Evolutionary conservation across 108 stramenopile genomes (phyloP), one percentile per base, ranked within the genome.

Genomic region (Mayamaea pseudoterrestris): DNA sequence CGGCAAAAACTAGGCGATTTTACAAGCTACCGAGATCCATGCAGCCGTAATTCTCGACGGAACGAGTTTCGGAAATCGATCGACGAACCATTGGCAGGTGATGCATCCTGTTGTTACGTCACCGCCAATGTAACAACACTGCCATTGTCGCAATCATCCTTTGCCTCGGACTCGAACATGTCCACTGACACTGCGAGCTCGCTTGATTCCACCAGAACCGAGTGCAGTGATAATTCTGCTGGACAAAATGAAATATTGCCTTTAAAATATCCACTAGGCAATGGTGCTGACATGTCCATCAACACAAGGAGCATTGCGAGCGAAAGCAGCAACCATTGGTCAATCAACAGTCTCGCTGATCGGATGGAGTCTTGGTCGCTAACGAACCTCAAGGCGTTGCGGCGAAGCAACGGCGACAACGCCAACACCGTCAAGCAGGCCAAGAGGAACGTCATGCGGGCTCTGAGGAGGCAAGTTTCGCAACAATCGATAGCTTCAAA

Each of bases 391-490:
- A 20, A 25, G n/a, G 44, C 44, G 5, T 44, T 44, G 26, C 44
- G 44, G 26, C n/a, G 44, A 27, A 44, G 22, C 5, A 44, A 44
- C 26, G 44, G 22, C 26, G 14, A 39, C 20, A 20, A 39, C 16
- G 20, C 16, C 37, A 39, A 39, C 20, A n/a, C 23, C 5, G 44
- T 44, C 5, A 44, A 20, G 4, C 14, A 44, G 3, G 44, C 44
- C 5, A 44, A 44, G 22, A 16, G 44, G 3, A n/a, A 44, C 26
- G 26, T 44, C 9, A 44, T 44, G 44, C 44, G 44, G 5, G 14
- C 44, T 4, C 26, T 44, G 18, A 20, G 44, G 4, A 16, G 44
- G n/a, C n/a, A n/a, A n/a, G n/a, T n/a, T n/a, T n/a, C n/a, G n/a
- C n/a, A n/a, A n/a, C n/a, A n/a, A n/a, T n/a, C n/a, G n/a, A n/a